Base-by-base conservation (phyloP, 805 yeast genomes). In the Pichia pseudocactophila region DNA sequence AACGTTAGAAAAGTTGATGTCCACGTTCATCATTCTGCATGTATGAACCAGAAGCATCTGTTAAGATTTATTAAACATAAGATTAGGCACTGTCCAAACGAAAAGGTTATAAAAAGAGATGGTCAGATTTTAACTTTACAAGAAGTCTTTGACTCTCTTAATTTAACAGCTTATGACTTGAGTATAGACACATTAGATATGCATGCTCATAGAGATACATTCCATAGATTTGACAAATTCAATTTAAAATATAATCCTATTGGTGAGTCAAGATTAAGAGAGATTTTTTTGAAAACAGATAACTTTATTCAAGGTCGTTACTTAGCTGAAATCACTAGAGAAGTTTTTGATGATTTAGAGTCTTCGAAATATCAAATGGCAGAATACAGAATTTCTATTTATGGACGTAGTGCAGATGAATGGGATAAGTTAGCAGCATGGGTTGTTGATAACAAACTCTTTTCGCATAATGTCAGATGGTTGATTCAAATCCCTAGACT, bases 121-220 rank as follows among this genome's bases (percentile, higher is more conserved):
- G 95, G 90, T 16, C 79, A 85, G 58, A 76, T 87, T 7, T 72
- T 92, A 56, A 83, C 97, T 0, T 71, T 92, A 50, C 75, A 71
- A n/a, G 82, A 90, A 59, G 99, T 92, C 37, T 92, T 92, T 65
- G 75, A 88, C 57, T 88, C 97, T 30, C 73, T 92, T 61, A 80
- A 86, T 43, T 72, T 92, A 46, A 82, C 96, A 0, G 97, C 97
- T 2, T 92, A 94, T 59, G 98, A 92, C 59, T 70, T 92, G 45
- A 83, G 95, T 44, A 92, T 92, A 55, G 99, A 92, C 57, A 94
- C 98, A 2, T 72, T 92, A 51, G 99, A 92, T 64, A 92, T 92
- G 99, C 99, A 92, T 64, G 99, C 99, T 5, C 98, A 92, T 62
- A 84, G 89, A 50, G 99, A 92, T 57, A 84, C 97, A 1, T 92